A percentile compares a stretch with the other conserved stretches of the same genome.
Evolutionary conservation across 176 grass and related monocot species (phyloP).

Genomic region (Carex cristatella): DNA sequence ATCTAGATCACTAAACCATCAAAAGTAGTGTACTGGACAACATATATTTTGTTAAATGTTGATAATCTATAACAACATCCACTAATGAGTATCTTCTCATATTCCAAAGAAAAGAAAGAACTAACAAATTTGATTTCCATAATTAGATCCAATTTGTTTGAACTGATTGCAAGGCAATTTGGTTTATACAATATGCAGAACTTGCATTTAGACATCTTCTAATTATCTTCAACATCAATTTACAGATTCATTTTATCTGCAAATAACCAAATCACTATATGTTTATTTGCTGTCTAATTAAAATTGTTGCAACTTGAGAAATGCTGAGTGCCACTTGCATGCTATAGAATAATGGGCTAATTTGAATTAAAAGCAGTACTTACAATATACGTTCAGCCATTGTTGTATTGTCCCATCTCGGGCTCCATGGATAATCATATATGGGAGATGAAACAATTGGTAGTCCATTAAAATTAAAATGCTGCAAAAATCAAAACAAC

Average conservation of each 20-base stretch:
- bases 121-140: neutral
- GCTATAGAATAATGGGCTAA: neutral
- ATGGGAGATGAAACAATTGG: constrained; percentile 53
- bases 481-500: constrained; percentile 29
- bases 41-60: neutral
- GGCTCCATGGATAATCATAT: constrained; percentile 96
- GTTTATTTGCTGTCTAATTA: neutral
- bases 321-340: neutral
- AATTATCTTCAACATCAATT: neutral
- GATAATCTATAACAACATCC: neutral
- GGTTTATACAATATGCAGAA: neutral
- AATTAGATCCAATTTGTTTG: neutral
- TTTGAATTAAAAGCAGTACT: constrained; percentile 25
- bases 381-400: constrained; percentile 91
- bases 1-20: neutral
- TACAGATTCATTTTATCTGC: neutral
- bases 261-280: neutral
- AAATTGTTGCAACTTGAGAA: neutral
- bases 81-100: neutral
- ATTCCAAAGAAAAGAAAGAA: neutral
- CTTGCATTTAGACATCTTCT: neutral
- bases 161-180: neutral
- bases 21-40: constrained; percentile 6
- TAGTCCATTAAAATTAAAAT: constrained; percentile 55
- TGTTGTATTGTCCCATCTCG: constrained; percentile 59